phyloP scores from a whole-genome alignment of 2,329 filamentous ascomycete genomes.

The Sordariomycetes sp. region DNA sequence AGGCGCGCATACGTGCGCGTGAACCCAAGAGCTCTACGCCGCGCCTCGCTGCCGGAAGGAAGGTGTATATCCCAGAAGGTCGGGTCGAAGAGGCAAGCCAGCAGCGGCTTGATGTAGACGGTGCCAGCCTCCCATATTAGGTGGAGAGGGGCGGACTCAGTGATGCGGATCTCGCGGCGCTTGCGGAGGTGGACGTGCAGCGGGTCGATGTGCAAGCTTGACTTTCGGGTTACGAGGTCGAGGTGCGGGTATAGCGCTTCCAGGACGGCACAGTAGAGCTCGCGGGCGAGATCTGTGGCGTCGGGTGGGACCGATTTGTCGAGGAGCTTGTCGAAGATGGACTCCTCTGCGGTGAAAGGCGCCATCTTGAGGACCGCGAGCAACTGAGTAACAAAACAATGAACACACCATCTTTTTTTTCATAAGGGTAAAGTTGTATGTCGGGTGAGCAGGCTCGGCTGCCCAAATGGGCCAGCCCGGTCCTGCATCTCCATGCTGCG shows the following conservation, averaged over 20 bases:
- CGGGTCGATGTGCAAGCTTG: not conserved
- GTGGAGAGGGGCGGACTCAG: not conserved
- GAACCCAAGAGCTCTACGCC: not conserved
- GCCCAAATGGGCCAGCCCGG: no score
- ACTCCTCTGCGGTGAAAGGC: no score
- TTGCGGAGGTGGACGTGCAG: not conserved
- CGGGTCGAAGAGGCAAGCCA: not conserved
- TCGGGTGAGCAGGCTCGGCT: no score
- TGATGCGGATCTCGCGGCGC: not conserved
- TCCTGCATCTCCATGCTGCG: no score
- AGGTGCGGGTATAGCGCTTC: not conserved
- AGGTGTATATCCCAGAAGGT: not conserved
- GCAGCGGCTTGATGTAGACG: not conserved
- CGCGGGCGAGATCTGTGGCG: no score
- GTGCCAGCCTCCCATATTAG: not conserved
- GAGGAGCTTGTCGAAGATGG: no score
- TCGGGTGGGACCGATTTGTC: no score
- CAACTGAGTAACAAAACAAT: no score
- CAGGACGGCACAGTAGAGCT: not conserved
- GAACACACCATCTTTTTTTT: no score
- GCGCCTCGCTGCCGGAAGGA: not conserved
- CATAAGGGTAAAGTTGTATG: no score
- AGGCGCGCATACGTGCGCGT: not conserved
- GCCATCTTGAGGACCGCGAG: no score
- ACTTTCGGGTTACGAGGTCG: not conserved